phyloP scores from a whole-genome alignment of 345 rosid genomes.

The Eucalyptus virginea region DNA sequence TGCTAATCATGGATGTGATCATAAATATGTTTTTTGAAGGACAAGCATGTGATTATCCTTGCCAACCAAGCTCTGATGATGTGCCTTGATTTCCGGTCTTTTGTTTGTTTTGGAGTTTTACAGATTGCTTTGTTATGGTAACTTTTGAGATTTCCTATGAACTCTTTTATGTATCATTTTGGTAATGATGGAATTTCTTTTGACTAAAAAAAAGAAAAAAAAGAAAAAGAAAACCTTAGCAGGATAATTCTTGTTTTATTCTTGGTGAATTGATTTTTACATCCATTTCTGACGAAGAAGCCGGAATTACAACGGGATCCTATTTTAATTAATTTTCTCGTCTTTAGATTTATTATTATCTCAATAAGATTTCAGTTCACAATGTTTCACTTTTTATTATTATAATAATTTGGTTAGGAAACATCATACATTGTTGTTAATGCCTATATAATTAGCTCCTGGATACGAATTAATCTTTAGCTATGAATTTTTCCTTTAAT shows the following conservation, averaged over 20 bases:
- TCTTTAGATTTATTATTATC: neutral
- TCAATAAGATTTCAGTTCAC: neutral
- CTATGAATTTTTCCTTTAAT: neutral
- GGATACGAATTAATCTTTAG: neutral
- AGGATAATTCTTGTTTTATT: neutral
- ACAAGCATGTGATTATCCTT: too few species aligned
- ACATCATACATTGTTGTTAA: neutral
- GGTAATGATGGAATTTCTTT: too few species aligned
- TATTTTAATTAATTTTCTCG: neutral
- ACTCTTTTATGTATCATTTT: too few species aligned
- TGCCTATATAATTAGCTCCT: neutral
- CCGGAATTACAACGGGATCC: neutral
- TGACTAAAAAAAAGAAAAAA: too few species aligned
- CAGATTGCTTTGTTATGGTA: too few species aligned
- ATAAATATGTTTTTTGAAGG: too few species aligned
- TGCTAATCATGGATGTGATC: too few species aligned
- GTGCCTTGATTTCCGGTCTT: too few species aligned
- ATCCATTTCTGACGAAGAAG: neutral
- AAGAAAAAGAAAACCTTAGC: too few species aligned
- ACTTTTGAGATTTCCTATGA: too few species aligned
- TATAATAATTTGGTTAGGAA: neutral
- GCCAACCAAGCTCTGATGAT: too few species aligned
- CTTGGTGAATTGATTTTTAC: neutral
- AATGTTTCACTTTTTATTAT: rapidly evolving
- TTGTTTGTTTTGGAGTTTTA: too few species aligned